phyloP scores from a whole-genome alignment of 257 asterid genomes.

The Leptodermis oblonga region DNA sequence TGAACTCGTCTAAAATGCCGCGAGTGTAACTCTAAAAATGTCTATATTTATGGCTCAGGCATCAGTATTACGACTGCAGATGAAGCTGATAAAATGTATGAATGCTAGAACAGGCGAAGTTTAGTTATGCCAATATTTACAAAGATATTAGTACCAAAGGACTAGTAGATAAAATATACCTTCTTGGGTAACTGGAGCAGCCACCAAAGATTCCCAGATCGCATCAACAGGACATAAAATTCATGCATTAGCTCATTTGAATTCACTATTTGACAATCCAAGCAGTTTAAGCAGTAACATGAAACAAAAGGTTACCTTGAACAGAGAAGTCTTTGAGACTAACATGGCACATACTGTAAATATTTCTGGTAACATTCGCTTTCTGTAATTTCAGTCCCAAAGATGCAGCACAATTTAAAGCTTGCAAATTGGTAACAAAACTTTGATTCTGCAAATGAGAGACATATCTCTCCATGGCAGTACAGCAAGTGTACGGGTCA shows the following conservation, averaged over 20 bases:
- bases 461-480: conserved; percentile 60
- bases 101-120: not conserved
- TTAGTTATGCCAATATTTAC: not conserved
- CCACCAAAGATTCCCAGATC: conserved; percentile 31
- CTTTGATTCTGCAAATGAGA: conserved; percentile 94
- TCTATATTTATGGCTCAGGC: conserved; percentile 1
- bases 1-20: not conserved
- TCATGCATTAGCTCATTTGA: conserved; percentile 28
- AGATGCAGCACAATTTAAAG: conserved; percentile 86
- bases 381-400: conserved; percentile 68
- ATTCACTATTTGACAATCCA: not conserved
- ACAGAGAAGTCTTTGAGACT: conserved; percentile 97
- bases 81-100: not conserved
- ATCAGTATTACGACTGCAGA: not conserved
- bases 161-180: conserved; percentile 37
- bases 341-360: conserved; percentile 67
- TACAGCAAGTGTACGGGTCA: conserved; percentile 66
- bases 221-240: conserved; percentile 30
- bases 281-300: not conserved
- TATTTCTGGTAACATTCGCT: conserved; percentile 67
- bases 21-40: not conserved
- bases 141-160: not conserved
- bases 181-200: conserved; percentile 63
- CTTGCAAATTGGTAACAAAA: conserved; percentile 95
- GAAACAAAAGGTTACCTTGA: conserved; percentile 66